phyloP scores from a whole-genome alignment of 305 asterid species.

The Rubia tinctorum region DNA sequence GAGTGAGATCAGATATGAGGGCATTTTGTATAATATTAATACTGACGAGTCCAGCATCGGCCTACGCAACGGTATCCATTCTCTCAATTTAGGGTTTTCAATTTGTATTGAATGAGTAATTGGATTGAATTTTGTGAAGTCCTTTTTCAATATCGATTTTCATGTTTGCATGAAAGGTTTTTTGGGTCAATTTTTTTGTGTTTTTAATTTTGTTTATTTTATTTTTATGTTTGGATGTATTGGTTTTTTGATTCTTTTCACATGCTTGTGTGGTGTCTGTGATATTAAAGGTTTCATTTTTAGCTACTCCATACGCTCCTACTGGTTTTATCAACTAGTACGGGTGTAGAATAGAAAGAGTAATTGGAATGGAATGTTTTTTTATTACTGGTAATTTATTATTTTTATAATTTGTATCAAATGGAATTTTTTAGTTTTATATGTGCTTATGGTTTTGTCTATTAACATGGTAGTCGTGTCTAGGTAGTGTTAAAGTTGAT shows the following conservation, averaged over 20 bases:
- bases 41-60: slow-evolving; percentile 99
- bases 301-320: neutral
- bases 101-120: neutral
- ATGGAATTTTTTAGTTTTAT: neutral
- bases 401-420: neutral
- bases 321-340: neutral
- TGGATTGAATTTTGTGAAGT: slow-evolving; percentile 2
- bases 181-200: neutral
- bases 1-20: slow-evolving; percentile 97
- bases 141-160: neutral
- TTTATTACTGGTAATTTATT: neutral
- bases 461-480: too few species aligned
- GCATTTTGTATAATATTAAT: slow-evolving; percentile 83
- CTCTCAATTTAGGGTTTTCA: neutral
- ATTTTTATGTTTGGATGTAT: neutral
- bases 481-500: neutral
- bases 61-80: slow-evolving; percentile 68
- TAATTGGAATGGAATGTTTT: neutral
- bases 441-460: neutral
- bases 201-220: neutral
- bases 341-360: neutral
- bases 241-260: neutral
- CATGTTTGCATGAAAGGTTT: neutral
- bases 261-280: neutral
- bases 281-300: neutral